Evolutionary conservation across 2,329 filamentous ascomycete genomes (phyloP).

Genomic region (Stagonosporopsis tanaceti): DNA sequence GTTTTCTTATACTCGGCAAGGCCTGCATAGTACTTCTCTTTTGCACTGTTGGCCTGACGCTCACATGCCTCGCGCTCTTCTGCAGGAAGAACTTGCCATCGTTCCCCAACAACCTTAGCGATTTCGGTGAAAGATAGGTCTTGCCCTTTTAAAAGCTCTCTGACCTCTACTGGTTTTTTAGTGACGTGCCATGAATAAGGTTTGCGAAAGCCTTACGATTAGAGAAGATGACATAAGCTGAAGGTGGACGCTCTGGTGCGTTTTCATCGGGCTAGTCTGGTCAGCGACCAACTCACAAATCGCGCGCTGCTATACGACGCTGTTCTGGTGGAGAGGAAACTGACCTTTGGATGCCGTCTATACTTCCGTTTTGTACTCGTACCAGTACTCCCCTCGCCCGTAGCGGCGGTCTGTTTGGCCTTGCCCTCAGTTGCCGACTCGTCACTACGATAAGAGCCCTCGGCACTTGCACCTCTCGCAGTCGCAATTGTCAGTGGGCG

Average conservation of each 20-base stretch:
- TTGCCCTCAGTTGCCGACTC: conserved; percentile 58
- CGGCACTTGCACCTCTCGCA: conserved; percentile 59
- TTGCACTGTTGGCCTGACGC: conserved; percentile 73
- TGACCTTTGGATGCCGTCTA: conserved; percentile 77
- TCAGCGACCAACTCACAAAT: conserved; percentile 23
- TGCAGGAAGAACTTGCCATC: conserved; percentile 76
- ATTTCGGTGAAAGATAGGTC: conserved; percentile 84
- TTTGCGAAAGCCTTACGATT: conserved; percentile 67
- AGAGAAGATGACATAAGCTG: conserved; percentile 85
- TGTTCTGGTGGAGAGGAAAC: conserved; percentile 23
- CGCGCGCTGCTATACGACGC: neutral
- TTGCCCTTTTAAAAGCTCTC: conserved; percentile 78
- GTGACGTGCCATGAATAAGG: neutral
- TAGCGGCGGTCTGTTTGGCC: conserved; percentile 52
- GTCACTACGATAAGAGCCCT: conserved; percentile 65
- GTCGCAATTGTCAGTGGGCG: conserved; percentile 48
- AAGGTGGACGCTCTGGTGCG: conserved; percentile 80
- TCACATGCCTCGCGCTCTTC: conserved; percentile 76
- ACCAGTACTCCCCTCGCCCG: conserved; percentile 17
- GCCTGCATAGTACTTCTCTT: conserved; percentile 79
- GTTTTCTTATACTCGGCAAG: conserved; percentile 82
- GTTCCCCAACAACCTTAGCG: conserved; percentile 80
- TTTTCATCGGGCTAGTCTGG: conserved; percentile 72
- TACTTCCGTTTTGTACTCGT: conserved; percentile 73
- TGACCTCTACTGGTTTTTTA: conserved; percentile 65